Percentiles rank a stretch among this genome's conserved stretches.
These are phyloP conservation scores for Fusarium pseudoanthophilum DNA, from an alignment of 2,329 filamentous ascomycete genomes.

Conservation along the genomic window DNA sequence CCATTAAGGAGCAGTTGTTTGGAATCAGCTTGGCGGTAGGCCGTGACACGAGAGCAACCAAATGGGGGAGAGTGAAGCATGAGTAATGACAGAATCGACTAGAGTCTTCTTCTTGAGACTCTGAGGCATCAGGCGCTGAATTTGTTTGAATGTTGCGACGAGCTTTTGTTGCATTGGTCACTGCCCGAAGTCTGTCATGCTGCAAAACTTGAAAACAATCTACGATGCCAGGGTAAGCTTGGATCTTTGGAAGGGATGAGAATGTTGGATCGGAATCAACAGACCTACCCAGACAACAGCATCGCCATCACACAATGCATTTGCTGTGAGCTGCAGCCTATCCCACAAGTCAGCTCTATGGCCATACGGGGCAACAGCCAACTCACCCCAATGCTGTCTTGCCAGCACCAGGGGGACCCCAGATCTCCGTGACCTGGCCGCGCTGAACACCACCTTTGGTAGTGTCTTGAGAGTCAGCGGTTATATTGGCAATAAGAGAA, in stretches of 20 bases:
- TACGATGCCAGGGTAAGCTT: constrained; percentile 36
- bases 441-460: constrained; percentile 70
- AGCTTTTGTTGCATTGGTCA: constrained; percentile 36
- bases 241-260: not conserved
- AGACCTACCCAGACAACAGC: constrained; percentile 86
- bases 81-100: constrained; percentile 60
- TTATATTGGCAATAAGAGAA: constrained; percentile 48
- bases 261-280: constrained; percentile 48
- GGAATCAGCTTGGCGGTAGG: constrained; percentile 74
- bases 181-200: constrained; percentile 43
- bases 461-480: constrained; percentile 21
- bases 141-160: constrained; percentile 5
- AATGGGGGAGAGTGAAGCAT: constrained; percentile 73
- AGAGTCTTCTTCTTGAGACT: constrained; percentile 37
- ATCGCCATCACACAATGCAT: constrained; percentile 68
- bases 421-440: constrained; percentile 86
- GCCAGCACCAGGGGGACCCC: constrained; percentile 85
- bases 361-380: constrained; percentile 16
- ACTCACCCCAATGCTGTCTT: constrained; percentile 85
- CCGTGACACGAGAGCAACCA: constrained; percentile 78
- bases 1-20: constrained; percentile 70
- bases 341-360: constrained; percentile 23
- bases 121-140: constrained; percentile 13
- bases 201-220: constrained; percentile 60
- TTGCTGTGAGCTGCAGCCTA: constrained; percentile 77